These are phyloP conservation scores for Rhynchosporium graminicola DNA, from an alignment of 2,329 filamentous ascomycete species.

Conservation along the genomic window DNA sequence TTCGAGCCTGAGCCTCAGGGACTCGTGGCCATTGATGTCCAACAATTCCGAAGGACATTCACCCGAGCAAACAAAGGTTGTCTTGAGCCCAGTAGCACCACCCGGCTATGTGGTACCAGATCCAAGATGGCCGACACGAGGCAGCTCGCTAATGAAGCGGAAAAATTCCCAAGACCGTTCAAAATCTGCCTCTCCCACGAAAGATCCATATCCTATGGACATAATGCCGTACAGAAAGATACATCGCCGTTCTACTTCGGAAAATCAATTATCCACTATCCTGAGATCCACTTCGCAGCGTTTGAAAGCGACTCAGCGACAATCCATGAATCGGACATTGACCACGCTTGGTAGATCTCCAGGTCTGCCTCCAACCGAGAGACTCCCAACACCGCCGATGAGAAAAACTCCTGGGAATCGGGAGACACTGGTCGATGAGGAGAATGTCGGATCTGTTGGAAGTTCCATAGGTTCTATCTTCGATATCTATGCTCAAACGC, in stretches of 20 bases:
- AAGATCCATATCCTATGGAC: conserved; percentile 10
- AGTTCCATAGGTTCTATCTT: conserved; percentile 29
- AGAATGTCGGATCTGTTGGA: conserved; percentile 23
- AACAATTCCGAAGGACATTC: conserved; percentile 24
- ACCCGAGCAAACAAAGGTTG: conserved; percentile 29
- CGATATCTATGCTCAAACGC: conserved; percentile 26
- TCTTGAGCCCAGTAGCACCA: conserved; percentile 31
- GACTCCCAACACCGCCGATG: conserved; percentile 29
- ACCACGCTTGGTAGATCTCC: conserved; percentile 28
- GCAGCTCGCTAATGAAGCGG: conserved; percentile 6
- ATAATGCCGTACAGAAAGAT: conserved; percentile 4
- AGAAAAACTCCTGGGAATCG: conserved; percentile 27
- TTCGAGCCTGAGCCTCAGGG: conserved; percentile 30
- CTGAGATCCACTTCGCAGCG: conserved; percentile 35
- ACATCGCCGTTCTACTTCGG: conserved; percentile 30
- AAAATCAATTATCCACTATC: conserved; percentile 34
- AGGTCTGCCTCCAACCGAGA: conserved; percentile 31
- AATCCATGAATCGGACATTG: conserved; percentile 31
- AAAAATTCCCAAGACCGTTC: conserved; percentile 14
- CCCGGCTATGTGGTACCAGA: conserved; percentile 34
- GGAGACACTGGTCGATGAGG: conserved; percentile 26
- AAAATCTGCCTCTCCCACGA: background rate
- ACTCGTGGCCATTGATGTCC: conserved; percentile 37
- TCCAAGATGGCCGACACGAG: conserved; percentile 27
- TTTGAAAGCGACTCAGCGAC: conserved; percentile 27